phyloP scores from a whole-genome alignment of 2,329 filamentous ascomycete genomes.

The Trichoderma atroviride region DNA sequence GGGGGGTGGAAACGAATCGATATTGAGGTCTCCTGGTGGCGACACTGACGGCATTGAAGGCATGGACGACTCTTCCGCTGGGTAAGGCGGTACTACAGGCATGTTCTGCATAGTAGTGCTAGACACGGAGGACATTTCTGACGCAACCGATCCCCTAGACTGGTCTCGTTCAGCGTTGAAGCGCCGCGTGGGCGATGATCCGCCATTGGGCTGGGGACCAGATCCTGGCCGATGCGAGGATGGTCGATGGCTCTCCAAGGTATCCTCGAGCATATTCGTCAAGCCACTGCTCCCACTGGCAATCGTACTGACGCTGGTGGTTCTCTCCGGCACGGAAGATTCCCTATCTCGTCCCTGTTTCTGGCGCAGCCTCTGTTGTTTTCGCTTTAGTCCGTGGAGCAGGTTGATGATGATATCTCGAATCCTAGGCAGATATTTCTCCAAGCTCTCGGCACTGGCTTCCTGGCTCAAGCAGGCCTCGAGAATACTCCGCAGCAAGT shows the following conservation, averaged over 20 bases:
- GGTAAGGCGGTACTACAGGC: slow-evolving; percentile 73
- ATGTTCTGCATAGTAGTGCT: slow-evolving; percentile 76
- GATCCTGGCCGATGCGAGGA: slow-evolving; percentile 40
- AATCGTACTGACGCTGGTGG: slow-evolving; percentile 61
- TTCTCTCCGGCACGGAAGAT: slow-evolving; percentile 48
- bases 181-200: slow-evolving; percentile 52
- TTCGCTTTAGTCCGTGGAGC: slow-evolving; percentile 92
- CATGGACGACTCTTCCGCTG: slow-evolving; percentile 59
- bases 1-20: slow-evolving; percentile 72
- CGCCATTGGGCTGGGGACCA: slow-evolving; percentile 36
- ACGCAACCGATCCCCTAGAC: slow-evolving; percentile 52
- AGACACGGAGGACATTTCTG: slow-evolving; percentile 70
- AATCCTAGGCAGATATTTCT: slow-evolving; percentile 90
- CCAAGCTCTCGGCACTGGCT: slow-evolving; percentile 88
- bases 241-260: slow-evolving; percentile 55
- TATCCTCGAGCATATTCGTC: slow-evolving; percentile 62
- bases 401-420: slow-evolving; percentile 98
- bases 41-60: slow-evolving; percentile 50
- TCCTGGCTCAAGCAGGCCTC: slow-evolving; percentile 97
- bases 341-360: slow-evolving; percentile 60
- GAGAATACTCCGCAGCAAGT: slow-evolving; percentile 84
- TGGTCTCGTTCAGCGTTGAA: slow-evolving; percentile 54
- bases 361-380: slow-evolving; percentile 83
- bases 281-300: slow-evolving; percentile 59
- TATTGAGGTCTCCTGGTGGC: slow-evolving; percentile 50